Percentiles rank a stretch among this genome's conserved stretches.
phyloP scores from a whole-genome alignment of 2,329 filamentous ascomycete species.

The Calonectria fujianensis region DNA sequence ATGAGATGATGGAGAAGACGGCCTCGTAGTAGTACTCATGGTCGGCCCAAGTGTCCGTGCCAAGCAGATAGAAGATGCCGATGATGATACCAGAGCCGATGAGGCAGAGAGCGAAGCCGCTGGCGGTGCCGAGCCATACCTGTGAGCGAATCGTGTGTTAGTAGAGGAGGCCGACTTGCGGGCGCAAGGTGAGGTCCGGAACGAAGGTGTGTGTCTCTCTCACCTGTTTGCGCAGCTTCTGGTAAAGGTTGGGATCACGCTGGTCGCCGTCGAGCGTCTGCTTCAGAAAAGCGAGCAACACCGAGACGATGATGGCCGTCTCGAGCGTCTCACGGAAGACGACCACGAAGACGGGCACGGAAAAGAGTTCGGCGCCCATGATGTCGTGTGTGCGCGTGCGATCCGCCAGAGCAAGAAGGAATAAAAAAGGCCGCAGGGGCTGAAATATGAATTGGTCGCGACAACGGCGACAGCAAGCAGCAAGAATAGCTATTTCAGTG shows the following conservation, averaged over 20 bases:
- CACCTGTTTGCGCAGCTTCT: constrained; percentile 81
- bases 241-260: constrained; percentile 78
- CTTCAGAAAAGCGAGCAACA: constrained; percentile 89
- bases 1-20: constrained; percentile 83
- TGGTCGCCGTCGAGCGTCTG: constrained; percentile 82
- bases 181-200: neutral
- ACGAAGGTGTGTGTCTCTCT: neutral
- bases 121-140: constrained; percentile 73
- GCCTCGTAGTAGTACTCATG: constrained; percentile 90
- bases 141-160: constrained; percentile 50
- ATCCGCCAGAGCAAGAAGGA: neutral
- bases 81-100: constrained; percentile 81
- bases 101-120: constrained; percentile 73
- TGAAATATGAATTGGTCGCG: neutral
- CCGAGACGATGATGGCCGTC: constrained; percentile 88
- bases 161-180: neutral
- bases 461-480: neutral
- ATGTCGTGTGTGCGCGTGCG: constrained; percentile 32
- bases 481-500: neutral
- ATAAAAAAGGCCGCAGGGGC: neutral
- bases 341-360: constrained; percentile 91
- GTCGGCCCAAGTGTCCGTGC: constrained; percentile 79
- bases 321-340: constrained; percentile 91
- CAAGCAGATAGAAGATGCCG: constrained; percentile 81
- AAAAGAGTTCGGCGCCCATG: constrained; percentile 82